phyloP scores from a whole-genome alignment of 2,329 filamentous ascomycete species.

The Aspergillus novoparasiticus region DNA sequence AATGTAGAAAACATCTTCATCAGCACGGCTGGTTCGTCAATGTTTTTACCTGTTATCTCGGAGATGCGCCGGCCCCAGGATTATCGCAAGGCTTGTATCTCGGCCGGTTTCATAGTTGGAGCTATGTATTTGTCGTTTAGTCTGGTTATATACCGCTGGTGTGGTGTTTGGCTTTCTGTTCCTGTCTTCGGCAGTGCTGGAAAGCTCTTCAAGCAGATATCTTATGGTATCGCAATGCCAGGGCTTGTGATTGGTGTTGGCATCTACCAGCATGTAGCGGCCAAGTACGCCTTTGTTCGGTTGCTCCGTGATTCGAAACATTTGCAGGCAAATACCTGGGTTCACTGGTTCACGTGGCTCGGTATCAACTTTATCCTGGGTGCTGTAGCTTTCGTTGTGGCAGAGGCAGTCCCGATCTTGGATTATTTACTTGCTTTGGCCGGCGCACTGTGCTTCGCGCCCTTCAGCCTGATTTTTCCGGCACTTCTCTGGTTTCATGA shows the following conservation, averaged over 20 bases:
- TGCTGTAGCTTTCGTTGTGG: slow-evolving; percentile 52
- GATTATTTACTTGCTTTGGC: slow-evolving; percentile 55
- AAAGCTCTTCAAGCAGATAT: slow-evolving; percentile 12
- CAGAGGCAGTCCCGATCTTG: slow-evolving; percentile 59
- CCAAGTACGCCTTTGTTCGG: slow-evolving; percentile 60
- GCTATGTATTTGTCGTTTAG: slow-evolving; percentile 57
- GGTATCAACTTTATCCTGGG: slow-evolving; percentile 47
- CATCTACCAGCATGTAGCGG: slow-evolving; percentile 42
- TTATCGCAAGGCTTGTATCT: slow-evolving; percentile 62
- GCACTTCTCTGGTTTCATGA: slow-evolving; percentile 57
- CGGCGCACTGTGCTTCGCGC: slow-evolving; percentile 55
- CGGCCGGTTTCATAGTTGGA: slow-evolving; percentile 57
- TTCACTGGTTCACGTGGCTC: slow-evolving; percentile 58
- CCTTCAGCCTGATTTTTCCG: slow-evolving; percentile 51
- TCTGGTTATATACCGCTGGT: slow-evolving; percentile 17
- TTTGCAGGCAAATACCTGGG: slow-evolving; percentile 53
- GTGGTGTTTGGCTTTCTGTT: slow-evolving; percentile 13
- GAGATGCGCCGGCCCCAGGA: slow-evolving; percentile 65
- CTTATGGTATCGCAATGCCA: slow-evolving; percentile 13
- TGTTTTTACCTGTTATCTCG: slow-evolving; percentile 65
- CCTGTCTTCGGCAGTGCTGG: slow-evolving; percentile 16
- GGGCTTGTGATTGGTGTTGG: slow-evolving; percentile 12
- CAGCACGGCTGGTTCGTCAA: slow-evolving; percentile 59
- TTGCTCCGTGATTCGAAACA: slow-evolving; percentile 55
- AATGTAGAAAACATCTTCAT: slow-evolving; percentile 62